Percentiles rank a stretch among this genome's conserved stretches.
phyloP scores from a whole-genome alignment of 1,139 yeast species.

The Candida mesenterica region DNA sequence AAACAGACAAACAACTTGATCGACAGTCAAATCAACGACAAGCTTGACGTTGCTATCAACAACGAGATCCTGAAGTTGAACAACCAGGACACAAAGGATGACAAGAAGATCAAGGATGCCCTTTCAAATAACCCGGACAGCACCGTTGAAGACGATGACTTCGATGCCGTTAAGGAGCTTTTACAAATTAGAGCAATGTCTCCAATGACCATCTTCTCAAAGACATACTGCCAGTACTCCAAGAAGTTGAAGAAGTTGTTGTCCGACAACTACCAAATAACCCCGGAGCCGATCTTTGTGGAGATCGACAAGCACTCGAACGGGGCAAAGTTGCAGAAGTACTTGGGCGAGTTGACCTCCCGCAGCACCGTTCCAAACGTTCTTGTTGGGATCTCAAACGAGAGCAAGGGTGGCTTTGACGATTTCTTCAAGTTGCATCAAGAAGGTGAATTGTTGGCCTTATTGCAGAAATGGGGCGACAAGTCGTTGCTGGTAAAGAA shows the following conservation, averaged over 20 bases:
- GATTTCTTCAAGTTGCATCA: slow-evolving; percentile 67
- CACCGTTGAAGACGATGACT: slow-evolving; percentile 19
- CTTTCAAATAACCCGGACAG: slow-evolving; percentile 6
- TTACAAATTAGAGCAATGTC: slow-evolving; percentile 55
- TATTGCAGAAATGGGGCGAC: slow-evolving; percentile 64
- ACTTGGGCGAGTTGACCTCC: slow-evolving; percentile 55
- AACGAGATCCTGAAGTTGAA: slow-evolving; percentile 33
- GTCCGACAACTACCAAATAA: slow-evolving; percentile 59
- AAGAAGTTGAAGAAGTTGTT: slow-evolving; percentile 66
- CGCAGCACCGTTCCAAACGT: slow-evolving; percentile 74
- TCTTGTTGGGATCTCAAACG: slow-evolving; percentile 50
- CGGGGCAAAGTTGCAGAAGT: slow-evolving; percentile 61
- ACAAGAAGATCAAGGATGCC: slow-evolving; percentile 6
- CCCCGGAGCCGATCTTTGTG: slow-evolving; percentile 70
- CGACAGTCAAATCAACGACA: slow-evolving; percentile 35
- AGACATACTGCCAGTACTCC: slow-evolving; percentile 75
- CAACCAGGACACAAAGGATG: slow-evolving; percentile 10
- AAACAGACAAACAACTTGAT: slow-evolving; percentile 19
- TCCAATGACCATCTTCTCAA: slow-evolving; percentile 73
- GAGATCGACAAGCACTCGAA: slow-evolving; percentile 79
- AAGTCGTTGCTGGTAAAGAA: slow-evolving; percentile 52
- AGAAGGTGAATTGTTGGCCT: slow-evolving; percentile 48
- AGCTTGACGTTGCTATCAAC: slow-evolving; percentile 41
- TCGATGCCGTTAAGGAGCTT: slow-evolving; percentile 63
- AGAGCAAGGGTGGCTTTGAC: slow-evolving; percentile 76